Conservation (phyloP, 176 grass and related monocot genomes). For the Tuctoria greenei region DNA sequence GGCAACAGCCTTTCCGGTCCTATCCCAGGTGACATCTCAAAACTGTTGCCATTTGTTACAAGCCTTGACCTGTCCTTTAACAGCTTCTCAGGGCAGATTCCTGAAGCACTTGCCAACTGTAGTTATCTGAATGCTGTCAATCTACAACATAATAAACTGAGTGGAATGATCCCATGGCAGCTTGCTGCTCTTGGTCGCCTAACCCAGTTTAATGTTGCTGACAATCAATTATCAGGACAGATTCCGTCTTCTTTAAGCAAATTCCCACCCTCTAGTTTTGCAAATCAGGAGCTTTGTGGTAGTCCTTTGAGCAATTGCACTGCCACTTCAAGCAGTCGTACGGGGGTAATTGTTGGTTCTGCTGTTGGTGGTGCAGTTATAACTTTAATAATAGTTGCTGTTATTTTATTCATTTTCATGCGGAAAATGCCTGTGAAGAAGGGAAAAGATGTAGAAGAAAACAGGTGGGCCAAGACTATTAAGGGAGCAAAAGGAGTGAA, state of each 20-base stretch:
- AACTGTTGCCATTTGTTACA: constrained; percentile 58
- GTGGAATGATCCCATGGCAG: constrained; percentile 68
- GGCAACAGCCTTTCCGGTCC: constrained; percentile 71
- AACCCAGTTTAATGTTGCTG: constrained; percentile 56
- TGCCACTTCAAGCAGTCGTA: constrained; percentile 41
- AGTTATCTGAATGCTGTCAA: constrained; percentile 68
- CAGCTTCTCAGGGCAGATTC: constrained; percentile 83
- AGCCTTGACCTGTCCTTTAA: constrained; percentile 85
- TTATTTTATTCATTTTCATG: constrained; percentile 78
- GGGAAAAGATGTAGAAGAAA: constrained; percentile 82
- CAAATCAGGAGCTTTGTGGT: constrained; percentile 70
- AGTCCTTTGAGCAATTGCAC: constrained; percentile 37
- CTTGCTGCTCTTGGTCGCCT: constrained; percentile 55
- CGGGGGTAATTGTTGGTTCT: constrained; percentile 67
- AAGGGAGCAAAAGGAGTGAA: constrained; percentile 82
- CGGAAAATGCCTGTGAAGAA: constrained; percentile 67
- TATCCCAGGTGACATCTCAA: constrained; percentile 66
- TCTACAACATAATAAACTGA: constrained; percentile 74
- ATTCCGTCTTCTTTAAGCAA: constrained; percentile 44
- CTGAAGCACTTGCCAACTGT: constrained; percentile 58
- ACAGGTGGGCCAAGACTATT: constrained; percentile 94
- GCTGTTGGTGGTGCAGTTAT: constrained; percentile 71
- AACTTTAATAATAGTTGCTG: constrained; percentile 52
- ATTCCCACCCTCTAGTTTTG: constrained; percentile 43
- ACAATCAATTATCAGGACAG: constrained; percentile 65